phyloP scores from a whole-genome alignment of 176 grass and related monocot species.

The Pharus latifolius region DNA sequence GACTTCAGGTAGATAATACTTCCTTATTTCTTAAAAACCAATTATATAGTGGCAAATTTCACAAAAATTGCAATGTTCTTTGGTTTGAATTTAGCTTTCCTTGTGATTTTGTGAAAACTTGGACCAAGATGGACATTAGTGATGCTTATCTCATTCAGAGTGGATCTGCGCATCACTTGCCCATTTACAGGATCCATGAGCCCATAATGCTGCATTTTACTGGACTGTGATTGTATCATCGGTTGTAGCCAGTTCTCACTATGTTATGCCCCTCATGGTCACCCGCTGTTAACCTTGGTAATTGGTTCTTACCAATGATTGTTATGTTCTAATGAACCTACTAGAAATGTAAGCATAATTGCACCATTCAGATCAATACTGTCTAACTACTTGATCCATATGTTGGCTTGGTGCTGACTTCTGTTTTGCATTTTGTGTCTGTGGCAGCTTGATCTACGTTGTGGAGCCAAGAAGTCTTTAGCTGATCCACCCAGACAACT shows the following conservation, averaged over 20 bases:
- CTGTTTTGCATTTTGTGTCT: background rate
- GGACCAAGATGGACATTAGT: background rate
- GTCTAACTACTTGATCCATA: background rate
- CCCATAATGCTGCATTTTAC: slow-evolving; percentile 8
- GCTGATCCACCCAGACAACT: slow-evolving; percentile 56
- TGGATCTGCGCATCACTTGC: background rate
- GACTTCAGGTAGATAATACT: background rate
- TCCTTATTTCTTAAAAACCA: background rate
- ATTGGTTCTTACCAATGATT: background rate
- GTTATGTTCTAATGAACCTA: background rate
- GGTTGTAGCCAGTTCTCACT: background rate
- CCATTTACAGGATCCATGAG: background rate
- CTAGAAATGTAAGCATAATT: background rate
- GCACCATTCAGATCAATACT: background rate
- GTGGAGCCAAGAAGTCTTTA: slow-evolving; percentile 81
- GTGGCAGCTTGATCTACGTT: slow-evolving; percentile 83
- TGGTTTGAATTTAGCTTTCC: background rate
- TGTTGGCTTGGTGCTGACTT: background rate
- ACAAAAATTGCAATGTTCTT: background rate
- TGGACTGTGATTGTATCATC: background rate
- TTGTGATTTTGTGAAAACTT: background rate
- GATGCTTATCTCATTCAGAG: background rate
- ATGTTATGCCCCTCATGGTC: background rate
- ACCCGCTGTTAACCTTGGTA: slow-evolving; percentile 7
- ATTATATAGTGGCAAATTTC: background rate